A percentile compares a stretch with the other conserved stretches of the same genome.
Evolutionary conservation across 768 basidiomycete species (phyloP).

Genomic region (Lactarius indigo): DNA sequence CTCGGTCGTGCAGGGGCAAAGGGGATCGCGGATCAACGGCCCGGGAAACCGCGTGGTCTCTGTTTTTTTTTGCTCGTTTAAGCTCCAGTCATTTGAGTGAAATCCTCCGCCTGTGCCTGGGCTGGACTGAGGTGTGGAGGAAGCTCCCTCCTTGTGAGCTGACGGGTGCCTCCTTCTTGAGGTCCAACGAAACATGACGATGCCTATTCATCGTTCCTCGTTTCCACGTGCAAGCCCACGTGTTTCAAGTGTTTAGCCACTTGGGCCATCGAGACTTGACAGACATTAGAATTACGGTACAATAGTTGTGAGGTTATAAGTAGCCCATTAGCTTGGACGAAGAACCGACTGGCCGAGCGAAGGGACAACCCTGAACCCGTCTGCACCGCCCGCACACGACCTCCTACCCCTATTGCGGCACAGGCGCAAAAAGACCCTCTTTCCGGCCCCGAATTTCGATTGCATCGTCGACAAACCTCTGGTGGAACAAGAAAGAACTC

Average conservation of each 20-base stretch:
- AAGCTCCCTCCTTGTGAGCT: background rate
- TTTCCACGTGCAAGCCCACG: background rate
- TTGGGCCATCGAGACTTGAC: background rate
- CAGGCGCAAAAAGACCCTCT: background rate
- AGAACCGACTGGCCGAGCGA: background rate
- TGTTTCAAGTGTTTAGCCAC: background rate
- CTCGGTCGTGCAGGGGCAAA: no score
- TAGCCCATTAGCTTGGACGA: background rate
- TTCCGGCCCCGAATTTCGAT: constrained; percentile 6
- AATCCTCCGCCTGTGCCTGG: background rate
- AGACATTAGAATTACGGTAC: background rate
- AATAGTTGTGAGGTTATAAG: background rate
- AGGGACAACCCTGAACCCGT: background rate
- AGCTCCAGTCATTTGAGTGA: background rate
- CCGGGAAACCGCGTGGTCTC: no score
- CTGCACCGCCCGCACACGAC: background rate
- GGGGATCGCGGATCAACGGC: no score
- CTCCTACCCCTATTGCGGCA: background rate
- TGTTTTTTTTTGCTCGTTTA: no score
- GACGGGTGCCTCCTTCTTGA: background rate
- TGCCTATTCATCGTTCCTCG: background rate
- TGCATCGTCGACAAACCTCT: background rate
- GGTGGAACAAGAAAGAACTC: background rate
- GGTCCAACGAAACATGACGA: background rate
- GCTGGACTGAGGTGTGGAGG: background rate